Evolutionary conservation across 1,284 basidiomycete species (phyloP).

Genomic region (Malassezia psittaci): DNA sequence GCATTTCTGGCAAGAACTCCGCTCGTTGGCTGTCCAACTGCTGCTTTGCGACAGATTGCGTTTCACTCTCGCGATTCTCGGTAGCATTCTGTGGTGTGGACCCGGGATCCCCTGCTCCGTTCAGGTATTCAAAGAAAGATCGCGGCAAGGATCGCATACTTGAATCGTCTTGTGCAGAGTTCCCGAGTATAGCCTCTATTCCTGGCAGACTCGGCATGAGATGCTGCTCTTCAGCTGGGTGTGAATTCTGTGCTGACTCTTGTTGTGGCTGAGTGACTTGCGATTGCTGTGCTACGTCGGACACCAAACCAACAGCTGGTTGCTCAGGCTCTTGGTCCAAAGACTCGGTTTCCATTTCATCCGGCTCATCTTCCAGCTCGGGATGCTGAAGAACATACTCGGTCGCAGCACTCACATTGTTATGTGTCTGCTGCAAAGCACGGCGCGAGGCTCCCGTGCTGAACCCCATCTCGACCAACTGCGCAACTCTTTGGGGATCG

Average conservation of each 20-base stretch:
- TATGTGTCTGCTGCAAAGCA: constrained; percentile 71
- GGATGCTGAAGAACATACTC: constrained; percentile 64
- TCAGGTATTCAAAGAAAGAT: no score
- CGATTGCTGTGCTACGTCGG: no score
- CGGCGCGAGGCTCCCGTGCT: constrained; percentile 69
- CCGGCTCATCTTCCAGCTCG: constrained; percentile 25
- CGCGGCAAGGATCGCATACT: no score
- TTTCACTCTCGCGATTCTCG: no score
- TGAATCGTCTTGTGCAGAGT: no score
- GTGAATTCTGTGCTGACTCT: constrained; percentile 2
- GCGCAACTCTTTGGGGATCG: constrained; percentile 56
- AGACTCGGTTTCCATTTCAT: constrained; percentile 25
- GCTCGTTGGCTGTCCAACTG: constrained; percentile 39
- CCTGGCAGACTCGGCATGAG: not conserved
- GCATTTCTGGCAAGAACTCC: constrained; percentile 49
- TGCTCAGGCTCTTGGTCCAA: constrained; percentile 10
- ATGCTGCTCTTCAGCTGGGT: not conserved
- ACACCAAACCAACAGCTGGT: no score
- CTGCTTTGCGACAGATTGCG: constrained; percentile 13
- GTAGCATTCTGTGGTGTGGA: no score
- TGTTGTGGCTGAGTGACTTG: no score
- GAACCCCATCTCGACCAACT: constrained; percentile 95
- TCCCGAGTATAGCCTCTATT: not conserved
- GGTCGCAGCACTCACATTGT: constrained; percentile 79
- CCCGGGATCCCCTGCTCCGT: no score